Base-by-base conservation (phyloP, 192 early-diverging fungal genomes). In the Coemansia sp. region DNA sequence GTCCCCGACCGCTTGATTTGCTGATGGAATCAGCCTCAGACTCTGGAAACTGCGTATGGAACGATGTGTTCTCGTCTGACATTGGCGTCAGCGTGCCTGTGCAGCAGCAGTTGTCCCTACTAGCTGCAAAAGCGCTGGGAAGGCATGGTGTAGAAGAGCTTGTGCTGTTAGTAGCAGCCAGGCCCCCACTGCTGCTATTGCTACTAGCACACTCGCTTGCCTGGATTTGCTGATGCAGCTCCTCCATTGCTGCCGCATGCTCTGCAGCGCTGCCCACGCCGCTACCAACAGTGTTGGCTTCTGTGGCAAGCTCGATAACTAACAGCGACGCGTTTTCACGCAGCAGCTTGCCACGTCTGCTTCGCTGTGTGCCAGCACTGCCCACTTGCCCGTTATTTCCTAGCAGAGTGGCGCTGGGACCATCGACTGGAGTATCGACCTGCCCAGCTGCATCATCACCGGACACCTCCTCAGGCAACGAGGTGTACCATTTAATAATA, bases 41-140 rank as follows among this genome's bases (percentile, higher is more conserved):
- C 41, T 68, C 76, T 10, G 67, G 64, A 0, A 71, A 67, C 58
- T 66, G 67, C 53, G 68, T 67, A 25, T 65, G 57, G 21, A 70
- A 21, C 31, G 60, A 63, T 10, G 68, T 21, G 53, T 58, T 69
- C 22, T 81, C 69, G 6, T 75, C 73, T 1, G 78, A 75, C 10
- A 69, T 55, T 16, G 78, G 78, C 49, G 78, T 71, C 27, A 71
- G 59, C 34, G 27, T 66, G 23, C 77, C 77, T 12, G 62, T 62
- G 56, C 59, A 63, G 38, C 38, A 44, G 38, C 38, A 44, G 14
- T 28, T 24, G 28, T 28, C 50, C n/a, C 50, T 8, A 25, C 60
- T 55, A 5, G 58, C 47, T 7, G 49, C 54, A 5, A 28, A n/a
- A 26, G 32, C 32, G 26, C 44, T 56, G 9, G 52, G 0, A 18